Percentiles rank a stretch among this genome's conserved stretches.
Conservation (phyloP, 2,329 filamentous ascomycete genomes). For the Trichoderma oligosporum region DNA sequence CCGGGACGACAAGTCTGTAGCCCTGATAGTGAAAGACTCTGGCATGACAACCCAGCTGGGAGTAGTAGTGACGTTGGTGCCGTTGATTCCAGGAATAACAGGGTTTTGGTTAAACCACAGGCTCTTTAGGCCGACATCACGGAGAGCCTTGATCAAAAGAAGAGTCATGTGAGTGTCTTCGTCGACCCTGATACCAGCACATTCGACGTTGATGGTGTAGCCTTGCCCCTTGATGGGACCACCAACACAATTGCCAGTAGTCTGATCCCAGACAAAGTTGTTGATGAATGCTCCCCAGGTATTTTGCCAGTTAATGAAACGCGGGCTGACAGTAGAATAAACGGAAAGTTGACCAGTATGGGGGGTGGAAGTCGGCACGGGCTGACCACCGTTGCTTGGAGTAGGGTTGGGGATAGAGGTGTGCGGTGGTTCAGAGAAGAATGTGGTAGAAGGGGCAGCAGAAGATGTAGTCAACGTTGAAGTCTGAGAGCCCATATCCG, state of each 20-base stretch:
- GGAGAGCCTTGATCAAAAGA: conserved; percentile 38
- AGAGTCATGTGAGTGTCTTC: conserved; percentile 40
- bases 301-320: conserved; percentile 40
- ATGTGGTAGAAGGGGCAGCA: conserved; percentile 33
- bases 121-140: conserved; percentile 37
- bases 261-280: conserved; percentile 40
- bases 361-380: conserved; percentile 32
- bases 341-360: conserved; percentile 32
- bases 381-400: conserved; percentile 28
- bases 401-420: conserved; percentile 25
- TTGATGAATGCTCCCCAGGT: conserved; percentile 40
- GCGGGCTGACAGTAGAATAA: conserved; percentile 34
- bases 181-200: conserved; percentile 37
- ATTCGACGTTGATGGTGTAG: conserved; percentile 37
- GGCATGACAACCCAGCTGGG: conserved; percentile 40
- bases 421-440: conserved; percentile 30
- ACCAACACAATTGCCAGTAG: conserved; percentile 34
- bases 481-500: conserved; percentile 35
- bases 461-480: conserved; percentile 34
- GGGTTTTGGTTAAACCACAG: conserved; percentile 41
- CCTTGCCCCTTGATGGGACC: conserved; percentile 34
- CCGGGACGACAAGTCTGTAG: conserved; percentile 33
- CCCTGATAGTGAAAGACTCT: conserved; percentile 36
- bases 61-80: conserved; percentile 27
- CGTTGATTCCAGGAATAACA: conserved; percentile 32